These are phyloP conservation scores for Yarrowia phangngaensis DNA, from an alignment of 805 yeast genomes.

Conservation along the genomic window DNA sequence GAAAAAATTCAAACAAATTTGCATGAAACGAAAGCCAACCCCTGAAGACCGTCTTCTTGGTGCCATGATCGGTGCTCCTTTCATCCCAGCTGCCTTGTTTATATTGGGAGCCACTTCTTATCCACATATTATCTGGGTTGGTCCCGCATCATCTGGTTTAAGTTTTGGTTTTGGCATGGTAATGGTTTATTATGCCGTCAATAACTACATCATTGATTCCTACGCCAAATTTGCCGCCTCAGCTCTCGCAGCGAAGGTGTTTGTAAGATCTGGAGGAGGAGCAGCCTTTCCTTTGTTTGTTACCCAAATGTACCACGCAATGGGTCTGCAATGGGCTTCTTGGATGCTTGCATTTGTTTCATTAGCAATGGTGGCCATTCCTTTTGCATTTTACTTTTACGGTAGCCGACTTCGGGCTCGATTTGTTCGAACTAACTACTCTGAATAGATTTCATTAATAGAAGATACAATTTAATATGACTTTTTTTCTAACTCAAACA, in stretches of 20 bases:
- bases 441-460: not conserved
- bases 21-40: constrained; percentile 45
- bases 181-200: constrained; percentile 64
- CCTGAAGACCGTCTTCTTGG: constrained; percentile 58
- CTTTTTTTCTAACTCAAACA: too few species aligned
- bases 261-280: constrained; percentile 58
- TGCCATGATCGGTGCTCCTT: constrained; percentile 47
- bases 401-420: constrained; percentile 43
- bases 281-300: constrained; percentile 58
- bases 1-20: constrained; percentile 50
- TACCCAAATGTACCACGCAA: constrained; percentile 49
- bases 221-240: constrained; percentile 60
- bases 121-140: constrained; percentile 47
- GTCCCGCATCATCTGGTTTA: constrained; percentile 55
- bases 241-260: constrained; percentile 60
- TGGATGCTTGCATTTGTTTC: constrained; percentile 54
- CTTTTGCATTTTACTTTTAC: constrained; percentile 47
- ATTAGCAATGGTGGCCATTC: constrained; percentile 49
- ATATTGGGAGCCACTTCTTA: constrained; percentile 60
- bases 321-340: constrained; percentile 53
- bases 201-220: constrained; percentile 70
- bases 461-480: not conserved
- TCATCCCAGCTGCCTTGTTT: constrained; percentile 51
- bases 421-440: constrained; percentile 27
- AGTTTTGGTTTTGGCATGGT: constrained; percentile 55